phyloP scores from a whole-genome alignment of 2,329 filamentous ascomycete genomes.

The Teratosphaeriaceae sp. region DNA sequence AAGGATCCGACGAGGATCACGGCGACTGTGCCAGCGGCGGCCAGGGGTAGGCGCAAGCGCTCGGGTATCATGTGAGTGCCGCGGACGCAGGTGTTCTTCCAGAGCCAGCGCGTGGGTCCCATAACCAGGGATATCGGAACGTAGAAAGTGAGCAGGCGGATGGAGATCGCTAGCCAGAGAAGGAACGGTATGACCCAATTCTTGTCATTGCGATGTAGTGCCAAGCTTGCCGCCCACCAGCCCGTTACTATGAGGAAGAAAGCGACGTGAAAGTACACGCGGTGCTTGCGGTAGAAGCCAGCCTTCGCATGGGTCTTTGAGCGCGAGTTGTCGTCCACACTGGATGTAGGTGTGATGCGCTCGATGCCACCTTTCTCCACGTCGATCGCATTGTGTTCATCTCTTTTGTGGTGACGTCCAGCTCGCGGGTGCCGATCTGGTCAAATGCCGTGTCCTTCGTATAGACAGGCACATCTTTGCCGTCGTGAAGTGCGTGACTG shows the following conservation, averaged over 20 bases:
- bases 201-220: constrained; percentile 63
- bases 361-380: constrained; percentile 16
- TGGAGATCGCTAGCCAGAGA: constrained; percentile 65
- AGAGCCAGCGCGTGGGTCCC: constrained; percentile 59
- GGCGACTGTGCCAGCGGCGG: constrained; percentile 56
- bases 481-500: no score
- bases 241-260: constrained; percentile 30
- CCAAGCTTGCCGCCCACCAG: constrained; percentile 72
- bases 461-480: no score
- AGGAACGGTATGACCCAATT: constrained; percentile 84
- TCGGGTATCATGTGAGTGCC: constrained; percentile 58
- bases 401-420: neutral
- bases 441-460: no score
- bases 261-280: constrained; percentile 35
- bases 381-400: constrained; percentile 6
- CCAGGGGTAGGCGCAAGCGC: constrained; percentile 56
- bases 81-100: constrained; percentile 57
- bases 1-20: constrained; percentile 76
- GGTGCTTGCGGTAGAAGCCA: constrained; percentile 40
- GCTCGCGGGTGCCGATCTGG: no score
- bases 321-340: constrained; percentile 9
- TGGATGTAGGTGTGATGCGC: constrained; percentile 12
- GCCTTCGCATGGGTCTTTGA: constrained; percentile 23
- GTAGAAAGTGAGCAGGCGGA: constrained; percentile 69
- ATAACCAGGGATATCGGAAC: constrained; percentile 62